A percentile compares a stretch with the other conserved stretches of the same genome.
These are phyloP conservation scores for Capronia epimyces DNA, from an alignment of 2,329 filamentous ascomycete species.

Conservation along the genomic window DNA sequence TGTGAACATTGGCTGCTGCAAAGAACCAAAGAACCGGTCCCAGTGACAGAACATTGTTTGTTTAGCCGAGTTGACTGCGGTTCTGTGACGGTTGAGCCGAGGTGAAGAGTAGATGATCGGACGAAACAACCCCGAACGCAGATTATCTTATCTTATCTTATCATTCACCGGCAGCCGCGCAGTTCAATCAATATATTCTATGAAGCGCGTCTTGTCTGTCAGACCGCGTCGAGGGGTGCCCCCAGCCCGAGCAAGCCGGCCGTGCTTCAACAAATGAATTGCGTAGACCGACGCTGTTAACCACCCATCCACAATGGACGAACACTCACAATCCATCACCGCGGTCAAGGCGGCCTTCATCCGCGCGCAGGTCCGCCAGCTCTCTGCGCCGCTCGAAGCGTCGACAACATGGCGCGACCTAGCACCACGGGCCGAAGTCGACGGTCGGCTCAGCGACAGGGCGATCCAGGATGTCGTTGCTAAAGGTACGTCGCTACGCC, in stretches of 20 bases:
- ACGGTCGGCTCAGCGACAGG: conserved; percentile 45
- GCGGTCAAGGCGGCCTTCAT: conserved; percentile 50
- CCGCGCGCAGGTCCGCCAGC: conserved; percentile 47
- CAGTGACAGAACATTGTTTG: too few species aligned
- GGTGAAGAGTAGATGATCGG: neutral
- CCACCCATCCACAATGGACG: conserved; percentile 10
- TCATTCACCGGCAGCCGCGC: neutral
- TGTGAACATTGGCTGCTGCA: neutral
- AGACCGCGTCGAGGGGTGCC: neutral
- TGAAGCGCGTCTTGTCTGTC: neutral
- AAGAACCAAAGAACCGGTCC: neutral
- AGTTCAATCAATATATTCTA: neutral
- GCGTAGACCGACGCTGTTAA: too few species aligned
- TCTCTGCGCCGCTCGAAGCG: conserved; percentile 46
- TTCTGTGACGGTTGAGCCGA: neutral
- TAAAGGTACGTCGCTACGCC: conserved; percentile 39
- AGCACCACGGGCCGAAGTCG: conserved; percentile 36
- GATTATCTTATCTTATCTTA: conserved; percentile 3
- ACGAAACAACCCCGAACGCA: too few species aligned
- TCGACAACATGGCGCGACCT: conserved; percentile 45
- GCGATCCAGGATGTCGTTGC: conserved; percentile 47
- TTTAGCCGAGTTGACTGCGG: neutral
- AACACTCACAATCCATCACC: conserved; percentile 39
- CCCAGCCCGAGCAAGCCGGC: too few species aligned
- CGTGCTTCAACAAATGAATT: too few species aligned